Evolutionary conservation across 2,329 filamentous ascomycete species (phyloP), one percentile per base, ranked within the genome.

Genomic region (Colletotrichum phormii): DNA sequence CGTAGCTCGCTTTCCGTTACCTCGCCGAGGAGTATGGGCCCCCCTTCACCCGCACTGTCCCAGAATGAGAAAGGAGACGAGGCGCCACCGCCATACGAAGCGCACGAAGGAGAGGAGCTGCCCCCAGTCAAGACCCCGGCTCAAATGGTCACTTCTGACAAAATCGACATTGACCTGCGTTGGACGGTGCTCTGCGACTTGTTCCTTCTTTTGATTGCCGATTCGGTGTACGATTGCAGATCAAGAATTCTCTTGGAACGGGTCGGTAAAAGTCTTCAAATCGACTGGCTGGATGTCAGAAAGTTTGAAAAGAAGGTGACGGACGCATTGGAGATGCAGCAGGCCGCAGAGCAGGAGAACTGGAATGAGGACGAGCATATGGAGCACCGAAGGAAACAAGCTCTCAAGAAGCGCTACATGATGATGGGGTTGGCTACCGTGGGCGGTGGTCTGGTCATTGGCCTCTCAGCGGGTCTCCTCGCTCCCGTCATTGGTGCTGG

Each of bases 291-390:
- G 66, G 97, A 99, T 76, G 97, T 98, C 71, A 97, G 95, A 82
- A 92, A 95, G 51, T 99, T 99, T 79, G 97, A 99, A 84, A 98
- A 98, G 84, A 93, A 95, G 65, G 95, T 99, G 6, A 98, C 97
- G 8, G 97, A 99, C 82, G 95, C 97, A 1, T 86, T 99, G 26
- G 97, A 99, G 82, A 98, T 99, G 95, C 96, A 98, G 83, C 95
- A 98, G 82, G 92, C 94, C 59, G 94, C 95, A 6, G 93, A 95
- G 75, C 97, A 96, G 78, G 97, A 99, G 83, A 98, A 96, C 75
- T 99, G 97, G 97, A 97, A 98, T 76, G 97, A 99, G 81, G 93
- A 97, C 12, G 94, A 97, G 75, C 95, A 98, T 80, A 95, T 98
- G 88, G 95, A 98, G 81, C 89, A 87, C 71, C 90, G 97, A 59